phyloP scores from a whole-genome alignment of 78 protist genomes.

The Dictyostelium citrinum region DNA sequence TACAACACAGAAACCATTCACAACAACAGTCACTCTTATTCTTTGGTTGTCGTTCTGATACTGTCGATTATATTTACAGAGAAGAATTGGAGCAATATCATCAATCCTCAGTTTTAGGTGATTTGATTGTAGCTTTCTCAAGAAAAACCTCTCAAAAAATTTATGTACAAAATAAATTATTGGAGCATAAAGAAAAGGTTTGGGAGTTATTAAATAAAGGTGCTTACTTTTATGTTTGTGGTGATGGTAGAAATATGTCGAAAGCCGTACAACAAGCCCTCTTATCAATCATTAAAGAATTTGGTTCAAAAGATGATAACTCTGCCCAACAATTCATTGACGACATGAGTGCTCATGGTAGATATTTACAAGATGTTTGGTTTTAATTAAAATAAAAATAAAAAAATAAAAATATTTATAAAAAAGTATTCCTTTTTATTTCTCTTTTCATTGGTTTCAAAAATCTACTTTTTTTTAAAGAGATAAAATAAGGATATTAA shows the following conservation, averaged over 20 bases:
- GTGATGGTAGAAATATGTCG: constrained; percentile 89
- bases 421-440: neutral
- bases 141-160: constrained; percentile 55
- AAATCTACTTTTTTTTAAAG: no score
- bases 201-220: constrained; percentile 59
- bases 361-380: constrained; percentile 85
- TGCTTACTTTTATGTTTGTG: constrained; percentile 78
- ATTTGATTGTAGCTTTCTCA: constrained; percentile 76
- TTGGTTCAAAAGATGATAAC: constrained; percentile 52
- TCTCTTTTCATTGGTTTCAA: no score
- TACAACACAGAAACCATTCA: neutral
- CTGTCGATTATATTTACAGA: constrained; percentile 87
- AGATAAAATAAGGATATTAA: no score
- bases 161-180: constrained; percentile 86
- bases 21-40: constrained; percentile 57
- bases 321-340: constrained; percentile 68
- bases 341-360: constrained; percentile 37
- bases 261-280: constrained; percentile 78
- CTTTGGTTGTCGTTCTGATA: constrained; percentile 92
- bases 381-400: neutral
- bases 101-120: constrained; percentile 19
- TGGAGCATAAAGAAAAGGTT: constrained; percentile 51
- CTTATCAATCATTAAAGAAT: constrained; percentile 12
- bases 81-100: constrained; percentile 79
- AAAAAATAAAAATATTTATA: neutral